Base-by-base conservation (phyloP, 768 basidiomycete genomes). In the Amanita brunnescens region DNA sequence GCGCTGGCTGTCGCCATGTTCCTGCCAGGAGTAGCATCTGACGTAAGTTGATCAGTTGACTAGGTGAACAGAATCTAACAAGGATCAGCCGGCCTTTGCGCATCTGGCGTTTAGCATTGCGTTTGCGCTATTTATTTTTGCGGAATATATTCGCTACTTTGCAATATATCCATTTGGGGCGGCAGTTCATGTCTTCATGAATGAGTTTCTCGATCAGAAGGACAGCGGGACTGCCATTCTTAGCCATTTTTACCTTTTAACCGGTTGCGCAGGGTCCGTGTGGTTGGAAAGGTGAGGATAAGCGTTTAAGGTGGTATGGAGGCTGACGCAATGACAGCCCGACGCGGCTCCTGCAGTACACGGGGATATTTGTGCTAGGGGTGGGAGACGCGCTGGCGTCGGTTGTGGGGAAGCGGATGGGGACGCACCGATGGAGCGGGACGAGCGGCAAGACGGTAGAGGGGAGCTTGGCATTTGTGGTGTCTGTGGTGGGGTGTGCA, bases 131-230 rank as follows among this genome's bases (percentile, higher is more conserved):
- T 98, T 99, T 72, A 90, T 84, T 20, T 97, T 99, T 64, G 84
- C 90, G 52, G 96, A 99, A 70, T 98, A 97, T 71, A 80, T 97
- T 56, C 90, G 96, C 53, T 99, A 97, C 68, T 99, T 98, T 67
- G 96, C 96, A 33, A 79, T 99, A 44, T 97, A 96, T 69, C 96
- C 96, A 2, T 89, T 97, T 59, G 92, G 93, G 12, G 94, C 89
- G 8, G 73, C 81, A 9, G 81, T 99, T 16, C 96, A 99, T 68
- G 70, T 97, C 50, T 99, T 99, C 67, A 83, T 99, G 81, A 89
- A 87, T 69, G 96, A 99, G 64, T 99, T 99, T 62, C 72, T 98
- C 64, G 96, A 99, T 69, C 78, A 85, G 59, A 90, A 91, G 69
- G 96, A 99, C 67, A 78, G 84, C 45, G 96, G 96, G 2, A 95